Conservation (phyloP, 2,329 filamentous ascomycete genomes). For the Sporothrix globosa region DNA sequence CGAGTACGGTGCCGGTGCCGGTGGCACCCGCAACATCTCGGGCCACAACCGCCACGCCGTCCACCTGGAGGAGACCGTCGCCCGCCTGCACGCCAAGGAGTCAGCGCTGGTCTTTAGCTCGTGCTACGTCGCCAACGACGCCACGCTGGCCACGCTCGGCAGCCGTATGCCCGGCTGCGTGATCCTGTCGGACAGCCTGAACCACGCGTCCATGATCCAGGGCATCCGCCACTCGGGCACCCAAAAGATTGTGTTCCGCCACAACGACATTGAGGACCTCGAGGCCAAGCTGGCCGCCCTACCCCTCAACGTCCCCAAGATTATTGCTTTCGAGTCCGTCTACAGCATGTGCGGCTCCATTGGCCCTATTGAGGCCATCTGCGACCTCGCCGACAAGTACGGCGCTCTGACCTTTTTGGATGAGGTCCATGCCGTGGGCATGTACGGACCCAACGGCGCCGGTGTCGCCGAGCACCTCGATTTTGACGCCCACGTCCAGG, state of each 20-base stretch:
- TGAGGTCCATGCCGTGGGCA: constrained; percentile 97
- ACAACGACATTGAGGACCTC: constrained; percentile 92
- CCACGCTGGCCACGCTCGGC: constrained; percentile 92
- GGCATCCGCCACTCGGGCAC: constrained; percentile 96
- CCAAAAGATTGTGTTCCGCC: constrained; percentile 97
- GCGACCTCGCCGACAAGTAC: constrained; percentile 95
- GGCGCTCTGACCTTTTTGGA: constrained; percentile 96
- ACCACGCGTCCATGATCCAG: constrained; percentile 99
- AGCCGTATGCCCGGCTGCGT: constrained; percentile 96
- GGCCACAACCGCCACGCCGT: constrained; percentile 96
- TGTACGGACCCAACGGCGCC: constrained; percentile 95
- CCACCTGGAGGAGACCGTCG: constrained; percentile 76
- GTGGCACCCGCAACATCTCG: constrained; percentile 95
- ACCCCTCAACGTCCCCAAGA: constrained; percentile 84
- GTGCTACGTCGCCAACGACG: constrained; percentile 98
- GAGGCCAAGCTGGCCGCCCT: constrained; percentile 90
- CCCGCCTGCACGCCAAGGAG: constrained; percentile 89
- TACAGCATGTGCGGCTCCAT: constrained; percentile 99
- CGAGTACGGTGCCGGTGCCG: constrained; percentile 91
- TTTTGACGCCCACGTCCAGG: constrained; percentile 80
- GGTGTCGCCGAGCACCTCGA: constrained; percentile 98
- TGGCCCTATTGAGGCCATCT: constrained; percentile 93
- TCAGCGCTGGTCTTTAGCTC: constrained; percentile 92
- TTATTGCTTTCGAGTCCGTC: constrained; percentile 97
- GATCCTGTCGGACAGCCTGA: constrained; percentile 94